Evolutionary conservation across 345 rosid genomes (phyloP).

Genomic region (Cardamine resedifolia): DNA sequence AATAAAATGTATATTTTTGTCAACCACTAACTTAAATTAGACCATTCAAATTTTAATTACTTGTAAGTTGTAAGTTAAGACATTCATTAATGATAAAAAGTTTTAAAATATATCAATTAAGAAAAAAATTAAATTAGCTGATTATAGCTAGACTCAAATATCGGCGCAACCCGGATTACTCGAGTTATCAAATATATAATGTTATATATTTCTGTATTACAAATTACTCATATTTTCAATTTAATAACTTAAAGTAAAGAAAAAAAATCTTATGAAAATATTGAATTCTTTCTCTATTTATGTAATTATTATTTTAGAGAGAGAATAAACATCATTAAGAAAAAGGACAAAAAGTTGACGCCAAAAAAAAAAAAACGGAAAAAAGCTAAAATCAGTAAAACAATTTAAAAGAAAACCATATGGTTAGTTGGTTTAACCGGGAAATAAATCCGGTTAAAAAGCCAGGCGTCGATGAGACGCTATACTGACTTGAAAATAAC

Average conservation of each 20-base stretch:
- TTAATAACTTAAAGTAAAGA: too few relatives aligned
- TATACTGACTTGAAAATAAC: slow-evolving; percentile 13
- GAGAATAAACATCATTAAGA: not conserved
- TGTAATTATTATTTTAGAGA: not conserved
- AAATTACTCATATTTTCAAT: not conserved
- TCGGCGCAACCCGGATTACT: too few relatives aligned
- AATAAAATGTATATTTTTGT: not conserved
- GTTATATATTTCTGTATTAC: not conserved
- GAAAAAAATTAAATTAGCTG: too few relatives aligned
- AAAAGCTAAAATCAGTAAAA: too few relatives aligned
- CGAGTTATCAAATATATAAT: not conserved
- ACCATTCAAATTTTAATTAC: not conserved
- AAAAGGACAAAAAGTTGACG: too few relatives aligned
- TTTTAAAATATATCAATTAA: too few relatives aligned
- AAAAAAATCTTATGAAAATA: too few relatives aligned
- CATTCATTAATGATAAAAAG: not conserved
- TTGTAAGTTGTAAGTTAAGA: not conserved
- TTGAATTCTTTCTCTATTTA: too few relatives aligned
- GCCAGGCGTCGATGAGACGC: slow-evolving; percentile 14
- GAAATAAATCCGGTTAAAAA: not conserved
- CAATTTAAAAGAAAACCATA: too few relatives aligned
- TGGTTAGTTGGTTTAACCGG: not conserved
- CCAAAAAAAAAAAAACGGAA: too few relatives aligned
- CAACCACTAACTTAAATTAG: not conserved
- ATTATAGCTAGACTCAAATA: not conserved